Percentiles rank a stretch among this genome's conserved stretches.
These are phyloP conservation scores for Hypoxylon intermedium DNA, from an alignment of 495 filamentous ascomycete species.

Conservation along the genomic window DNA sequence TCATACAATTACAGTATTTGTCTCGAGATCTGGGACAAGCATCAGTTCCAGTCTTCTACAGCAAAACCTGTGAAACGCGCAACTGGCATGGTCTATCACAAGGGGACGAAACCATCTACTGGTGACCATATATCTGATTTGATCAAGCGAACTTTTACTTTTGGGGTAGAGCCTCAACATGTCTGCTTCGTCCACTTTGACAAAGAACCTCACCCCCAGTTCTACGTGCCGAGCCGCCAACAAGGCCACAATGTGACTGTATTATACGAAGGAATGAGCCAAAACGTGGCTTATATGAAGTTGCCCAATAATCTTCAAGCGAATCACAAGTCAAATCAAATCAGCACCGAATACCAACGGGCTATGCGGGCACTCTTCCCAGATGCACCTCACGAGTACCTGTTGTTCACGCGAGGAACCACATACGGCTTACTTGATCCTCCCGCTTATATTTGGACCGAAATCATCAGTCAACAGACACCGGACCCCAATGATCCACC, in stretches of 20 bases:
- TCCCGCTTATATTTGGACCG: conserved; percentile 18
- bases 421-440: conserved; percentile 33
- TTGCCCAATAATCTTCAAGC: conserved; percentile 3
- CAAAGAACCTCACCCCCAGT: conserved; percentile 3
- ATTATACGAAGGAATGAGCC: too few species aligned
- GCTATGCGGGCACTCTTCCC: conserved; percentile 21
- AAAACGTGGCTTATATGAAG: conserved; percentile 34
- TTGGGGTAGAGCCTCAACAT: background rate
- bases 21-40: conserved; percentile 37
- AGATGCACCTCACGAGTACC: conserved; percentile 12
- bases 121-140: conserved; percentile 10
- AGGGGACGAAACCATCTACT: background rate
- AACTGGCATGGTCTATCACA: conserved; percentile 15
- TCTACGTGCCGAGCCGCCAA: too few species aligned
- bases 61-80: background rate
- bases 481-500: background rate
- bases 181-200: conserved; percentile 27
- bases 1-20: conserved; percentile 20
- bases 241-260: too few species aligned
- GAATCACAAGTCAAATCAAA: conserved; percentile 31
- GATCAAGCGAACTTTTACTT: conserved; percentile 8
- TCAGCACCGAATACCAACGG: conserved; percentile 22
- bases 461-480: background rate
- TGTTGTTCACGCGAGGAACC: conserved; percentile 5
- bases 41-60: too few species aligned